phyloP scores from a whole-genome alignment of 495 filamentous ascomycete genomes.

The Penicillium pulvis region DNA sequence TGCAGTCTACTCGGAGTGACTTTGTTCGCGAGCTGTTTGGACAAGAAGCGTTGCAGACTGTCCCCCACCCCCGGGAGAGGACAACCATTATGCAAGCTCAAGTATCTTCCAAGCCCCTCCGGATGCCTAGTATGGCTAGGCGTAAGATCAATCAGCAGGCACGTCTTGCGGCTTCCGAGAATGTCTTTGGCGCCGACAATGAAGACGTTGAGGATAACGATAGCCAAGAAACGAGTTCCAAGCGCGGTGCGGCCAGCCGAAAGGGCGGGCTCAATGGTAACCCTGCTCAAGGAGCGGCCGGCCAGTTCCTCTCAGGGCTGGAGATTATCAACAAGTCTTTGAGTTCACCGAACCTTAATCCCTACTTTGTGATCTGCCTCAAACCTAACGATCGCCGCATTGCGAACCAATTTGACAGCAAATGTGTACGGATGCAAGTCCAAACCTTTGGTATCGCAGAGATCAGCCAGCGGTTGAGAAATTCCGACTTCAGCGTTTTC shows the following conservation, averaged over 20 bases:
- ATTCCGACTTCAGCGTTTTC: constrained; percentile 95
- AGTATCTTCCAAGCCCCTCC: constrained; percentile 89
- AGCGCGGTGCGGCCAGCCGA: constrained; percentile 30
- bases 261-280: constrained; percentile 45
- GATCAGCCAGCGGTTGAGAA: constrained; percentile 87
- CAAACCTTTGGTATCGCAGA: constrained; percentile 97
- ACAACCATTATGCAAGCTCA: constrained; percentile 93
- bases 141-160: constrained; percentile 59
- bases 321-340: constrained; percentile 87
- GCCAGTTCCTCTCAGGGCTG: constrained; percentile 86
- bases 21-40: constrained; percentile 91
- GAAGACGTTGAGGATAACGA: constrained; percentile 60
- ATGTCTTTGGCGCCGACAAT: constrained; percentile 34
- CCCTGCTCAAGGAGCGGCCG: constrained; percentile 80
- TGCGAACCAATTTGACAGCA: constrained; percentile 98
- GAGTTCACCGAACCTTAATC: constrained; percentile 77
- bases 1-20: constrained; percentile 80
- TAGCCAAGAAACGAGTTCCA: constrained; percentile 44
- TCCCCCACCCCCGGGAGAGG: constrained; percentile 87
- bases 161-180: constrained; percentile 21
- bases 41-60: constrained; percentile 86
- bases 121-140: constrained; percentile 90
- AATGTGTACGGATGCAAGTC: constrained; percentile 91
- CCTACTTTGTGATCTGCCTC: constrained; percentile 95
- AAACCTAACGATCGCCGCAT: constrained; percentile 98